Evolutionary conservation across 441 rosid species (phyloP).

Genomic region (Gossypium trilobum): DNA sequence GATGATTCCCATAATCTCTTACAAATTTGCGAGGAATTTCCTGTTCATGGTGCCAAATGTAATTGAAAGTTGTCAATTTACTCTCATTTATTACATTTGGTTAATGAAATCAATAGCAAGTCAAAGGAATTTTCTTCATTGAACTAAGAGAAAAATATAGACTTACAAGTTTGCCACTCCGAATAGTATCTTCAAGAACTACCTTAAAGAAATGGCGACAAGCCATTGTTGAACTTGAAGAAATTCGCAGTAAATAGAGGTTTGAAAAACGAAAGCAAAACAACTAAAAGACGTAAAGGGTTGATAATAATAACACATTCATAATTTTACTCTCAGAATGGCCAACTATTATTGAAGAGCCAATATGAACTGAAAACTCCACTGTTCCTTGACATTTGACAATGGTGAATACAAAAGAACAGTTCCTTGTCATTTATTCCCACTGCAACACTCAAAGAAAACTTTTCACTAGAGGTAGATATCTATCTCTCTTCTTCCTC

Average conservation of each 20-base stretch:
- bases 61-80: too few relatives aligned
- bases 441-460: too few relatives aligned
- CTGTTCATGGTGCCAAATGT: background rate
- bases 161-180: background rate
- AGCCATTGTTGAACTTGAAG: background rate
- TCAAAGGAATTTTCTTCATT: background rate
- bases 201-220: background rate
- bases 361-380: too few relatives aligned
- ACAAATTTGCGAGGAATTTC: conserved; percentile 18
- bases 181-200: background rate
- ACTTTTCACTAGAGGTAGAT: too few relatives aligned
- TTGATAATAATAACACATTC: too few relatives aligned
- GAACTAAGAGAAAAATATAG: background rate
- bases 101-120: background rate
- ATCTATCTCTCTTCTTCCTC: too few relatives aligned
- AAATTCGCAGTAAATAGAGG: background rate
- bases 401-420: too few relatives aligned
- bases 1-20: conserved; percentile 7
- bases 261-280: background rate
- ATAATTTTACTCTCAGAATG: too few relatives aligned
- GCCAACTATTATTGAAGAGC: too few relatives aligned
- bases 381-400: too few relatives aligned
- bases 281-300: background rate
- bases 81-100: too few relatives aligned
- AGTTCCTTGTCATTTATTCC: too few relatives aligned